Evolutionary conservation across 179 eudicot genomes (phyloP).

Genomic region (Carnegiea gigantea): DNA sequence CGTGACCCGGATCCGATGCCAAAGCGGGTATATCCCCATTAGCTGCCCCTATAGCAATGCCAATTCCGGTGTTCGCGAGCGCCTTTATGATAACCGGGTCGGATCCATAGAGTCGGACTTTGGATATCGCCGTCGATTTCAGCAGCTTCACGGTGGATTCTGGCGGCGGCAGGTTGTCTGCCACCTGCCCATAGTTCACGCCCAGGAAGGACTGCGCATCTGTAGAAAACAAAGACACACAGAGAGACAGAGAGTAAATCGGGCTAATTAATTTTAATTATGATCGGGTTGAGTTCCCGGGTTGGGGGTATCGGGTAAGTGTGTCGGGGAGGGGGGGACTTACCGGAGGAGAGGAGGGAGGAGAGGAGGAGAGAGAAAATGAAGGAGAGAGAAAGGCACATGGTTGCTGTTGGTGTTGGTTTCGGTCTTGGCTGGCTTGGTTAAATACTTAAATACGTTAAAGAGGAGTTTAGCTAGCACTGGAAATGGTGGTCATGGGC

Average conservation of each 20-base stretch:
- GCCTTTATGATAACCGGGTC: slow-evolving; percentile 74
- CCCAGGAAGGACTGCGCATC: slow-evolving; percentile 71
- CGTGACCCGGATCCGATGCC: slow-evolving; percentile 61
- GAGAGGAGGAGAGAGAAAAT: slow-evolving; percentile 18
- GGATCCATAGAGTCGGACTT: slow-evolving; percentile 68
- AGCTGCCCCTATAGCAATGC: slow-evolving; percentile 65
- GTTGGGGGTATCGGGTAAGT: too few species aligned
- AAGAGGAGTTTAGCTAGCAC: neutral
- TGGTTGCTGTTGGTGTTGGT: slow-evolving; percentile 14
- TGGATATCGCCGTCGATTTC: slow-evolving; percentile 57
- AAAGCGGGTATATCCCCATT: slow-evolving; percentile 77
- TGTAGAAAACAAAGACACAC: slow-evolving; percentile 20
- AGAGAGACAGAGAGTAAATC: neutral
- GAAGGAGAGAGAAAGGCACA: neutral
- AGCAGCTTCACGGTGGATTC: slow-evolving; percentile 65
- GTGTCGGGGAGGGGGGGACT: neutral
- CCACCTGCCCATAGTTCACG: slow-evolving; percentile 77
- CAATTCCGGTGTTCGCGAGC: slow-evolving; percentile 61
- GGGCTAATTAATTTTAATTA: neutral
- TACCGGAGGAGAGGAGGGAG: slow-evolving; percentile 26
- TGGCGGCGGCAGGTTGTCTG: slow-evolving; percentile 84
- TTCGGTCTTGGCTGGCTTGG: neutral
- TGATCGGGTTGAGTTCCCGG: neutral
- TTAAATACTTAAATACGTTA: neutral
- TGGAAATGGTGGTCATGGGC: neutral